Evolutionary conservation across 768 basidiomycete genomes (phyloP).

Genomic region (Termitomyces sp.): DNA sequence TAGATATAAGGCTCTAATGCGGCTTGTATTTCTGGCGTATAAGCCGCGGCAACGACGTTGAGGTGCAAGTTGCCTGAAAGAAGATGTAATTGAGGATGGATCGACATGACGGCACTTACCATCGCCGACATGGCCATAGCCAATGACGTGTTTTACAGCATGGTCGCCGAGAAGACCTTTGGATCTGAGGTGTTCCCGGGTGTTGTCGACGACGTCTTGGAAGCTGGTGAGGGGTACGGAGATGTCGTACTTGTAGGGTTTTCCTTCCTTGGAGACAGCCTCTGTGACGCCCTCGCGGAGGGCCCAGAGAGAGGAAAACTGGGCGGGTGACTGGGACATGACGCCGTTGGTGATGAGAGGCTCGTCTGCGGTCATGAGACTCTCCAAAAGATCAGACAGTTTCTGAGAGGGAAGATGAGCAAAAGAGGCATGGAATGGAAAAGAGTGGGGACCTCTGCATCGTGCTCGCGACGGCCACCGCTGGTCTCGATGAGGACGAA

Average conservation of each 20-base stretch:
- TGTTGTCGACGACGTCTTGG: slow-evolving; percentile 79
- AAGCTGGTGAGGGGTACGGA: slow-evolving; percentile 84
- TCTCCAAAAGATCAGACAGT: slow-evolving; percentile 72
- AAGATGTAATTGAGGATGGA: not conserved
- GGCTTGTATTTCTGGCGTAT: slow-evolving; percentile 75
- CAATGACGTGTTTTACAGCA: slow-evolving; percentile 79
- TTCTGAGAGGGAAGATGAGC: slow-evolving; percentile 49
- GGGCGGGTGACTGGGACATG: slow-evolving; percentile 83
- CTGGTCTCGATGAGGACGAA: slow-evolving; percentile 95
- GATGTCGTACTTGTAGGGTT: slow-evolving; percentile 95
- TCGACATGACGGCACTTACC: slow-evolving; percentile 41
- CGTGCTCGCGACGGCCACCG: slow-evolving; percentile 88
- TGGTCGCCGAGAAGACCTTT: slow-evolving; percentile 66
- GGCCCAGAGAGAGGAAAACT: slow-evolving; percentile 87
- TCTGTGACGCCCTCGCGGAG: slow-evolving; percentile 91
- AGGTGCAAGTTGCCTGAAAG: slow-evolving; percentile 83
- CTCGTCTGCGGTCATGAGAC: slow-evolving; percentile 64
- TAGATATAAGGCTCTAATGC: slow-evolving; percentile 95
- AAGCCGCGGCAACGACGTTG: slow-evolving; percentile 81
- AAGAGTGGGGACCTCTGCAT: slow-evolving; percentile 63
- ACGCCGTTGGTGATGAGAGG: slow-evolving; percentile 87
- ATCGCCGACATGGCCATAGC: slow-evolving; percentile 97
- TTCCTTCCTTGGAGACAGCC: slow-evolving; percentile 88
- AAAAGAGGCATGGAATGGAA: not conserved
- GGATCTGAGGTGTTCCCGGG: slow-evolving; percentile 62